Percentiles rank a stretch among this genome's conserved stretches.
Evolutionary conservation across 352 stramenopile genomes (phyloP).

Genomic region (Globisporangium middletonii): DNA sequence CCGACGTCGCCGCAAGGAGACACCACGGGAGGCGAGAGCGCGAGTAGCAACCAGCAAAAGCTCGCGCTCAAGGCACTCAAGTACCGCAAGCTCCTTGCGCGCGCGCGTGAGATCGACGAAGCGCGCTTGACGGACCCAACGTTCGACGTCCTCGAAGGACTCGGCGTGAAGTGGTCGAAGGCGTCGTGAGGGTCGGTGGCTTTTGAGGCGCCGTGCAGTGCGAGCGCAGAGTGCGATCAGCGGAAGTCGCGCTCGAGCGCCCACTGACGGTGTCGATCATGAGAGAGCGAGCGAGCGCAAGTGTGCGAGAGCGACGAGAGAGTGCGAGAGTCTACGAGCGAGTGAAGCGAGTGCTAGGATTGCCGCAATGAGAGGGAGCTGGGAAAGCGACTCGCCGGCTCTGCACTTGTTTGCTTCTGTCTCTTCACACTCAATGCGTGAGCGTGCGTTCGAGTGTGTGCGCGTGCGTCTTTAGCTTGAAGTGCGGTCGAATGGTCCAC

Average conservation of each 20-base stretch:
- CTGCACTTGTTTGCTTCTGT: too few relatives aligned
- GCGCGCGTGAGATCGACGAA: slow-evolving; percentile 23
- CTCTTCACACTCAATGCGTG: too few relatives aligned
- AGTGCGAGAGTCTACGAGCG: background rate
- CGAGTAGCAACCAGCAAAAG: slow-evolving; percentile 17
- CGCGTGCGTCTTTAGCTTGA: too few relatives aligned
- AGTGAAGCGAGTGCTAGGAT: too few relatives aligned
- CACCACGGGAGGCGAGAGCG: background rate
- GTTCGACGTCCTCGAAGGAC: slow-evolving; percentile 28
- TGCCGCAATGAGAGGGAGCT: too few relatives aligned
- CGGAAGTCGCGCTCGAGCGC: background rate
- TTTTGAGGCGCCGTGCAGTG: background rate
- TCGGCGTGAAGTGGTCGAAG: slow-evolving; percentile 22
- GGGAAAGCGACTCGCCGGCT: too few relatives aligned
- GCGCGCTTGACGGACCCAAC: slow-evolving; percentile 20
- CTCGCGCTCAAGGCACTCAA: slow-evolving; percentile 30
- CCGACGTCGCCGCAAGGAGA: too few relatives aligned
- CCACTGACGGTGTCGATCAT: background rate
- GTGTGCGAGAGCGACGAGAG: background rate
- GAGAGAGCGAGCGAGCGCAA: background rate
- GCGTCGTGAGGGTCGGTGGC: slow-evolving; percentile 4
- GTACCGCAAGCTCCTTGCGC: slow-evolving; percentile 26
- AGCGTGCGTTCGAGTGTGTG: too few relatives aligned
- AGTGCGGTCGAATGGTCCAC: too few relatives aligned
- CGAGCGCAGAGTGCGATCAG: background rate